Base-by-base conservation (phyloP, 768 basidiomycete genomes). In the Boletus coccyginus region DNA sequence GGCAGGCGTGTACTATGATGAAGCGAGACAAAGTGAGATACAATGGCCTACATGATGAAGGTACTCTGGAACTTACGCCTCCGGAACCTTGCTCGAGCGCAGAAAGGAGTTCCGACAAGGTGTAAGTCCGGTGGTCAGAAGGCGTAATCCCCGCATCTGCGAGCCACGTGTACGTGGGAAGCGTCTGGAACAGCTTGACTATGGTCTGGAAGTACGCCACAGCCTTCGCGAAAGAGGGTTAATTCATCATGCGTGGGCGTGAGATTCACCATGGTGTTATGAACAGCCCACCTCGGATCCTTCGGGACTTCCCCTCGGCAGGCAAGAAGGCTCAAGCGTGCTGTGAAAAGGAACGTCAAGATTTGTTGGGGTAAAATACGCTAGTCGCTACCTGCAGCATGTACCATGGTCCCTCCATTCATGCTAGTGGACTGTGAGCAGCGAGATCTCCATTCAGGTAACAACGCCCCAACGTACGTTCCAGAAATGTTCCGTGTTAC, bases 131-230 rank as follows among this genome's bases (percentile, higher is more conserved):
- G 52, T 71, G 73, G 5, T 70, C 66, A 7, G 79, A 79, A 3
- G 92, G 92, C 5, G 80, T 81, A 62, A 94, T 93, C n/a, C 90
- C 90, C 11, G 78, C 85, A n/a, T 79, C 72, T 9, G 75, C 72
- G 27, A 94, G 83, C 82, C 82, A 90, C 13, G 80, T 74, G 71
- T 84, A 92, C 4, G 92, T 92, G 0, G 90, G 88, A 19, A 92
- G 81, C 2, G 76, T 77, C 81, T 81, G 64, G 76, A 86, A 88
- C 19, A 88, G 70, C 24, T 71, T 75, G 51, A 88, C 84, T 3
- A 83, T 78, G 9, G 58, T 75, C 56, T 81, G 62, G 73, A 87
- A 87, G 73, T 80, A 90, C 2, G 79, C 78, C 35, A 87, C 87
- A 0, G 87, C 87, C 84, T 87, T 54, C 9, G 5, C 1, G 36